phyloP scores from a whole-genome alignment of 352 stramenopile genomes.

The Pythium myriotylum region DNA sequence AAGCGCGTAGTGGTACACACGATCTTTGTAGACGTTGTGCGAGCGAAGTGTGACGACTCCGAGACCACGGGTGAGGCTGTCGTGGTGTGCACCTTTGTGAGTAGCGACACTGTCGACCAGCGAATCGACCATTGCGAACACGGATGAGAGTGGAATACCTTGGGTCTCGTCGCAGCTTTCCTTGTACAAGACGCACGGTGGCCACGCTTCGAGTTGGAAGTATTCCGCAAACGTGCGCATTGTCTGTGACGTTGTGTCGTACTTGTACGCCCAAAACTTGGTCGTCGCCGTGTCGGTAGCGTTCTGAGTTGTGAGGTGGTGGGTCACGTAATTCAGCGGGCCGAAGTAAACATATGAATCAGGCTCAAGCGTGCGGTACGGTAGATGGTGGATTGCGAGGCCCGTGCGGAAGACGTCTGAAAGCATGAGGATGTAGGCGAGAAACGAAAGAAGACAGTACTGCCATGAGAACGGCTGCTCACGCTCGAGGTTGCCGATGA shows the following conservation, averaged over 20 bases:
- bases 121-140: conserved; percentile 15
- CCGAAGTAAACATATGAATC: conserved; percentile 6
- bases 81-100: no score
- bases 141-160: background rate
- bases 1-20: conserved; percentile 17
- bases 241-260: conserved; percentile 23
- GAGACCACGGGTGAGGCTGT: conserved; percentile 3
- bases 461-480: conserved; percentile 21
- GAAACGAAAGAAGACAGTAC: conserved; percentile 12
- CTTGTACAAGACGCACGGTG: conserved; percentile 19
- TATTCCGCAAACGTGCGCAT: conserved; percentile 19
- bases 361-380: conserved; percentile 6
- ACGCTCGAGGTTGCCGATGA: background rate
- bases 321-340: conserved; percentile 5
- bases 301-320: conserved; percentile 14
- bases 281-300: background rate
- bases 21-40: conserved; percentile 16
- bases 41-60: background rate
- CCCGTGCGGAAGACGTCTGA: conserved; percentile 21
- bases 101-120: no score
- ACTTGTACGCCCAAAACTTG: conserved; percentile 24
- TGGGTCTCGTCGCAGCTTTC: conserved; percentile 7
- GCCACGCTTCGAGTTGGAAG: conserved; percentile 8
- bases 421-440: conserved; percentile 24
- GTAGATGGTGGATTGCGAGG: background rate